phyloP scores from a whole-genome alignment of 495 filamentous ascomycete genomes.

The Durotheca rogersii region DNA sequence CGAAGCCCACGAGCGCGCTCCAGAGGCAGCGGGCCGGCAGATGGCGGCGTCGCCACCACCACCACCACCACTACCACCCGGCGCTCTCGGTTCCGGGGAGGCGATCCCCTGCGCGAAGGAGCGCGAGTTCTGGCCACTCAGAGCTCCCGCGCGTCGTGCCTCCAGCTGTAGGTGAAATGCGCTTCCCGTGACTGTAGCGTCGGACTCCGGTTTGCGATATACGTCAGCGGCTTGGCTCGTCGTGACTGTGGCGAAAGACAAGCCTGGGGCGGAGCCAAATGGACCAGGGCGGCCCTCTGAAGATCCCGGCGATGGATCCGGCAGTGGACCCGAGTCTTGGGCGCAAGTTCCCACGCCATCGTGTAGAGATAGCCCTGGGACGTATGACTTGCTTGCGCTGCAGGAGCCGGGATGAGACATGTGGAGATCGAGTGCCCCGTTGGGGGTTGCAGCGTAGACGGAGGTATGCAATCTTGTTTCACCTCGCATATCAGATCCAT shows the following conservation, averaged over 20 bases:
- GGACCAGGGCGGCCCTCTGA: not conserved
- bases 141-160: not conserved
- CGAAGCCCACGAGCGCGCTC: not conserved
- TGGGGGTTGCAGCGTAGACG: constrained; percentile 10
- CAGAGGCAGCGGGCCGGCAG: constrained; percentile 6
- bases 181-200: not conserved
- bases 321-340: constrained; percentile 2
- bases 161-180: not conserved
- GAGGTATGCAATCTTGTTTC: constrained; percentile 13
- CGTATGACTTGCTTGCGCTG: constrained; percentile 13
- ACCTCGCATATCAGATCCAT: constrained; percentile 5
- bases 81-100: not conserved
- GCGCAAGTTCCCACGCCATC: constrained; percentile 4
- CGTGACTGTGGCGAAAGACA: not conserved
- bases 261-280: not conserved
- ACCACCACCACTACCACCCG: too few species aligned
- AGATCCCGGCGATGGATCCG: not conserved
- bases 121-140: not conserved
- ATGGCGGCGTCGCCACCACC: not conserved
- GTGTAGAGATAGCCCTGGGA: not conserved
- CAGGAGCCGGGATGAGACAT: constrained; percentile 19
- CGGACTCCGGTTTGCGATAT: not conserved
- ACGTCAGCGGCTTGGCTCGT: constrained; percentile 3
- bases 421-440: constrained; percentile 12
- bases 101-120: not conserved